Base-by-base conservation (phyloP, 345 rosid genomes). In the Aegle marmelos region DNA sequence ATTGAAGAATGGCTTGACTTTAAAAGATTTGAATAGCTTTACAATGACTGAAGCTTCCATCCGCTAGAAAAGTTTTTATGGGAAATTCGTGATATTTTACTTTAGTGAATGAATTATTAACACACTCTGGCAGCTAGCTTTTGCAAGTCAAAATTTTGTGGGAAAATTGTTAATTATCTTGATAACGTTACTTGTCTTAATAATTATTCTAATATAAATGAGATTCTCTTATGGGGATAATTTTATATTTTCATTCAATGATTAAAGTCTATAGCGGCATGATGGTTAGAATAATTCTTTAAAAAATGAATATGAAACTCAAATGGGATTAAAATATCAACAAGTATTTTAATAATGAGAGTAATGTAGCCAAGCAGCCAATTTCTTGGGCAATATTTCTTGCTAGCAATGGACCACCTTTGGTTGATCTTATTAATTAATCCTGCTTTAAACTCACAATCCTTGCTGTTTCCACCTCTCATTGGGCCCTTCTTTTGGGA, bases 391-490 rank as follows among this genome's bases (percentile, higher is more conserved):
- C 24, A 6, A 17, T 2, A 50, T 70, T 70, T 17, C 41, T 71
- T 10, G 27, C 53, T 67, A 10, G 48, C 48, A 30, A 7, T 72
- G 85, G 84, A 69, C 84, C 84, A 72, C 73, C 59, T 17, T 58
- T 25, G 1, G n/a, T 34, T 74, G 62, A 39, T 74, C 58, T 60
- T 21, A 37, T 74, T 60, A 61, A 73, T 62, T 60, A 74, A 74
- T 30, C 21, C 11, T 21, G 21, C 6, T 57, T 53, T 62, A 68
- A 60, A 17, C 24, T 33, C 63, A n/a, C 57, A 64, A 70, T 71
- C 79, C 77, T 75, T 65, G 85, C 68, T 82, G 81, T 78, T 73
- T 56, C 73, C 73, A 82, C 74, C 80, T 80, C 78, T 78, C 41
- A n/a, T 48, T 58, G 68, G 70, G 54, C 61, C 78, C 75, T 76